Evolutionary conservation across 169 alveolate genomes (phyloP).

Genomic region (Cardiosporidium cionae): DNA sequence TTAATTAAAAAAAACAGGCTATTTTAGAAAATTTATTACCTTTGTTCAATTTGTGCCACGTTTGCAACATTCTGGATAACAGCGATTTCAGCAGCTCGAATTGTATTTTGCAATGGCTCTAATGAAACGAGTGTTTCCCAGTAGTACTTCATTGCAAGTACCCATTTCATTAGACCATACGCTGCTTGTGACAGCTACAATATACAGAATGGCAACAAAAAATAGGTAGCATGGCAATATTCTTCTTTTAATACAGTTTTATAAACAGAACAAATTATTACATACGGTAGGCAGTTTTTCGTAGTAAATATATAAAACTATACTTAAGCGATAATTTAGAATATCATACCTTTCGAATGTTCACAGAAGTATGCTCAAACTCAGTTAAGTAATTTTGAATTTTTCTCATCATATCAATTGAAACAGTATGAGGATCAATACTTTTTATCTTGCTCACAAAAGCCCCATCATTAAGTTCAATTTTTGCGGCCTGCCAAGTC

Average conservation of each 20-base stretch:
- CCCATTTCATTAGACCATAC: background rate
- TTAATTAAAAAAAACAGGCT: too few relatives aligned
- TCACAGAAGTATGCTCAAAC: background rate
- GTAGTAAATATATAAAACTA: background rate
- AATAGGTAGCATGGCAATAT: too few relatives aligned
- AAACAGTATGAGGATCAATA: slow-evolving; percentile 80
- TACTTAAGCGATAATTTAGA: background rate
- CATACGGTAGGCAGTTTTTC: background rate
- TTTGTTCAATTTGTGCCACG: too few relatives aligned
- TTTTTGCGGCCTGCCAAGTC: background rate
- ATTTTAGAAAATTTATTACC: too few relatives aligned
- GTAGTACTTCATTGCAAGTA: background rate
- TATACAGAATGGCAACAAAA: too few relatives aligned
- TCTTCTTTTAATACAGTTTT: too few relatives aligned
- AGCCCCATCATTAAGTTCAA: slow-evolving; percentile 8
- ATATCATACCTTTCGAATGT: background rate
- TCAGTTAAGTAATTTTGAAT: slow-evolving; percentile 53
- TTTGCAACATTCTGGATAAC: too few relatives aligned
- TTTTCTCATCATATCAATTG: slow-evolving; percentile 70
- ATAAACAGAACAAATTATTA: too few relatives aligned
- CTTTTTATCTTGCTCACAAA: slow-evolving; percentile 75
- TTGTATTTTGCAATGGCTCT: too few relatives aligned
- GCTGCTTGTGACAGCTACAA: background rate
- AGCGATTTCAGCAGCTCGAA: too few relatives aligned
- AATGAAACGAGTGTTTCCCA: too few relatives aligned